Evolutionary conservation across 2,329 filamentous ascomycete genomes (phyloP).

Genomic region (Aspergillus aculeatinus): DNA sequence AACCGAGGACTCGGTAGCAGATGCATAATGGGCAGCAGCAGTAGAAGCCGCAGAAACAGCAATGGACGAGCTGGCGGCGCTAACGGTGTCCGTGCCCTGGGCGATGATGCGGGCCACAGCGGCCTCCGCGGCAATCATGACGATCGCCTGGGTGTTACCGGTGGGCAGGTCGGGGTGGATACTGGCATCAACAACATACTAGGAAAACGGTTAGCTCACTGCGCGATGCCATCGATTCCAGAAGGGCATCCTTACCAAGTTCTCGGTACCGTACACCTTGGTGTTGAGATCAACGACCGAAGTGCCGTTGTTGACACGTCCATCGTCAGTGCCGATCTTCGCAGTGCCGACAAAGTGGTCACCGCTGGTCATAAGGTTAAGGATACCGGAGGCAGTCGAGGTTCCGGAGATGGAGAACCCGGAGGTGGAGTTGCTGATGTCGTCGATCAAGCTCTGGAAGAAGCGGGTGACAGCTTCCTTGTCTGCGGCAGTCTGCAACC

Average conservation of each 20-base stretch:
- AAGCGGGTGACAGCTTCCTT: slow-evolving; percentile 16
- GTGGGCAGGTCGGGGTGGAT: slow-evolving; percentile 69
- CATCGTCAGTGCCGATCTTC: slow-evolving; percentile 61
- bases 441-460: slow-evolving; percentile 14
- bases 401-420: slow-evolving; percentile 18
- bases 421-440: slow-evolving; percentile 12
- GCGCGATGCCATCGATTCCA: neutral
- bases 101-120: slow-evolving; percentile 56
- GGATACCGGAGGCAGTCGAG: slow-evolving; percentile 13
- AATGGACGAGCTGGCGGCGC: neutral
- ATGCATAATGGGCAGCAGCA: neutral
- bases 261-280: slow-evolving; percentile 66
- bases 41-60: slow-evolving; percentile 2
- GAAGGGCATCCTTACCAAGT: slow-evolving; percentile 43
- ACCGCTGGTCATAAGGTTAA: slow-evolving; percentile 45
- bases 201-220: neutral
- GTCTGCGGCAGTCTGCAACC: slow-evolving; percentile 18
- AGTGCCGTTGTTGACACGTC: slow-evolving; percentile 51
- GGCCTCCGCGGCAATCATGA: slow-evolving; percentile 63
- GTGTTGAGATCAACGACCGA: slow-evolving; percentile 64
- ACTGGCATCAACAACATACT: slow-evolving; percentile 65
- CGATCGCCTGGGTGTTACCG: slow-evolving; percentile 64
- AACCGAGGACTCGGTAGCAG: neutral
- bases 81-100: slow-evolving; percentile 21
- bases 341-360: slow-evolving; percentile 53